phyloP scores from a whole-genome alignment of 2,329 filamentous ascomycete genomes.

The Clonostachys rhizophaga region DNA sequence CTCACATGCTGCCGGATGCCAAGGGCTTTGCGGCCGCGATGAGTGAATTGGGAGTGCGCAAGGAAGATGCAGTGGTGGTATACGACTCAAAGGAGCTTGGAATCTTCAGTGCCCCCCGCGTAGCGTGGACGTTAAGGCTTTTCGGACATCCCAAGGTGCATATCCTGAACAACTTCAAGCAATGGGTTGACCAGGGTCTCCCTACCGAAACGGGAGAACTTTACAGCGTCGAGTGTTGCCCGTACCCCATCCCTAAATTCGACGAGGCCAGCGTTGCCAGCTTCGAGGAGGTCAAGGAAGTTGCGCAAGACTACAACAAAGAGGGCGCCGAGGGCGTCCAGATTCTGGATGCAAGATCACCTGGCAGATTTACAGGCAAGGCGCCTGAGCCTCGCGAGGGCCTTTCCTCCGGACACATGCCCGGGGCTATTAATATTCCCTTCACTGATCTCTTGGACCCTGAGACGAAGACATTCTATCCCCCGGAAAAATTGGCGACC shows the following conservation, averaged over 20 bases:
- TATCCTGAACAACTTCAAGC: slow-evolving; percentile 89
- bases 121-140: slow-evolving; percentile 86
- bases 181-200: slow-evolving; percentile 83
- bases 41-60: slow-evolving; percentile 80
- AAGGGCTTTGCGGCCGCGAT: slow-evolving; percentile 82
- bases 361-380: slow-evolving; percentile 75
- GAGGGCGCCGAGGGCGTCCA: slow-evolving; percentile 81
- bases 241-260: slow-evolving; percentile 60
- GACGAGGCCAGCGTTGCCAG: slow-evolving; percentile 62
- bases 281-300: slow-evolving; percentile 78
- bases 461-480: slow-evolving; percentile 73
- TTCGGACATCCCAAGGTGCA: slow-evolving; percentile 90
- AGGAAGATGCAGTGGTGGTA: slow-evolving; percentile 86
- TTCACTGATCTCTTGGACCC: slow-evolving; percentile 78
- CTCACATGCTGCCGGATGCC: slow-evolving; percentile 89
- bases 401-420: slow-evolving; percentile 86
- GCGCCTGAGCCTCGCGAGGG: slow-evolving; percentile 84
- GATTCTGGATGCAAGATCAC: slow-evolving; percentile 80
- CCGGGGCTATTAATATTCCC: slow-evolving; percentile 78
- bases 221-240: slow-evolving; percentile 60
- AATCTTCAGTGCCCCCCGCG: slow-evolving; percentile 89
- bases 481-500: slow-evolving; percentile 65
- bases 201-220: slow-evolving; percentile 78
- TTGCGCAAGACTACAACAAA: slow-evolving; percentile 72
- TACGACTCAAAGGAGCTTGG: slow-evolving; percentile 91